Evolutionary conservation across 148 eudicot species (phyloP).

Genomic region (Polygonum aviculare): DNA sequence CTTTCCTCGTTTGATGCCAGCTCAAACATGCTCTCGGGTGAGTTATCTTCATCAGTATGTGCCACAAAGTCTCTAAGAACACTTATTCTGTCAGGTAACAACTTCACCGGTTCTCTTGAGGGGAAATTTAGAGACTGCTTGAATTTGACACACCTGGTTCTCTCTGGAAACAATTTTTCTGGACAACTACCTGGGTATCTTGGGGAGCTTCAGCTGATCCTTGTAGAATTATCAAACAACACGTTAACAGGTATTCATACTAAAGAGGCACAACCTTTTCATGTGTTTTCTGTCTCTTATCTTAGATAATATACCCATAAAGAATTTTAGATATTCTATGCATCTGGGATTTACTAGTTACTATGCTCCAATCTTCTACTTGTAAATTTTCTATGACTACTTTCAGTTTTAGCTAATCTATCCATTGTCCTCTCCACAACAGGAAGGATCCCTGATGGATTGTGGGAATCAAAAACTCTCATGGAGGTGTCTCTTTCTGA

Average conservation of each 20-base stretch:
- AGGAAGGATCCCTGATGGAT: slow-evolving; percentile 55
- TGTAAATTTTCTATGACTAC: no score
- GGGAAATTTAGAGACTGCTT: slow-evolving; percentile 47
- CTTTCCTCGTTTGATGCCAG: slow-evolving; percentile 41
- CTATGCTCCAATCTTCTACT: no score
- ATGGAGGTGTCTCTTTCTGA: slow-evolving; percentile 51
- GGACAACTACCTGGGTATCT: slow-evolving; percentile 75
- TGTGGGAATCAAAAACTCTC: slow-evolving; percentile 72
- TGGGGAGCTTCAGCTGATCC: slow-evolving; percentile 55
- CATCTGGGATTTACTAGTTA: no score
- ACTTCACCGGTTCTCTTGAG: slow-evolving; percentile 59
- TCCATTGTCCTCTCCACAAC: no score
- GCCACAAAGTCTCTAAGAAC: slow-evolving; percentile 26
- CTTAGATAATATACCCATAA: no score
- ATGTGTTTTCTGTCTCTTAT: no score
- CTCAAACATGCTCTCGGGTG: slow-evolving; percentile 68
- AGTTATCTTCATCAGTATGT: slow-evolving; percentile 54
- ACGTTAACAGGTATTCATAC: slow-evolving; percentile 20
- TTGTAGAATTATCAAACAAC: slow-evolving; percentile 63
- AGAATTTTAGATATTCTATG: no score
- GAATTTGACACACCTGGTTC: slow-evolving; percentile 38
- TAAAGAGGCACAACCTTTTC: no score
- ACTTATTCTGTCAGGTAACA: slow-evolving; percentile 51
- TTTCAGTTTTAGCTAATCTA: no score
- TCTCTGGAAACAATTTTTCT: slow-evolving; percentile 59